Evolutionary conservation across 1,284 basidiomycete genomes (phyloP).

Genomic region (Cystobasidium sp.): DNA sequence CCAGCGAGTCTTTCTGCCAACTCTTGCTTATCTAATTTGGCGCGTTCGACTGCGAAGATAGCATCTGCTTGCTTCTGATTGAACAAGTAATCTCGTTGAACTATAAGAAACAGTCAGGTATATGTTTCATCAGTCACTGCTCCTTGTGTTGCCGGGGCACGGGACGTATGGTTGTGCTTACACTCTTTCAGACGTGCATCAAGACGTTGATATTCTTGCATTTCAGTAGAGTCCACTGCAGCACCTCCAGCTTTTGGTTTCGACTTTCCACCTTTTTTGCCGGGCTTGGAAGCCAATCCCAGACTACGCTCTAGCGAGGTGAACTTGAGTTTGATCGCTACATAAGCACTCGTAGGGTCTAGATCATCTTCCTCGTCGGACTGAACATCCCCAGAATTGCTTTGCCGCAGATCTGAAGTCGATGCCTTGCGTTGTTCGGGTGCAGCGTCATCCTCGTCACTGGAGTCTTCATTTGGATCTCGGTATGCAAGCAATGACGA

Average conservation of each 20-base stretch:
- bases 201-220: slow-evolving; percentile 64
- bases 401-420: no score
- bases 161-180: slow-evolving; percentile 47
- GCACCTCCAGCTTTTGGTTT: slow-evolving; percentile 48
- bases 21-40: slow-evolving; percentile 62
- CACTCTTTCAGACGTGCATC: slow-evolving; percentile 61
- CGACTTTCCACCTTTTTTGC: slow-evolving; percentile 52
- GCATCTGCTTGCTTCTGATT: slow-evolving; percentile 60
- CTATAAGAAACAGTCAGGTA: not conserved
- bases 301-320: slow-evolving; percentile 22
- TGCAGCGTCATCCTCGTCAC: slow-evolving; percentile 19
- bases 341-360: slow-evolving; percentile 60
- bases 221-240: slow-evolving; percentile 57
- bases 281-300: slow-evolving; percentile 54
- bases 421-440: not conserved
- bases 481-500: slow-evolving; percentile 25
- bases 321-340: slow-evolving; percentile 63
- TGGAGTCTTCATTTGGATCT: slow-evolving; percentile 49
- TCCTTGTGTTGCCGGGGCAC: not conserved
- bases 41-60: slow-evolving; percentile 64
- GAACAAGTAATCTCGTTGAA: slow-evolving; percentile 69
- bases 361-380: slow-evolving; percentile 65
- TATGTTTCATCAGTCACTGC: not conserved
- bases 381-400: no score
- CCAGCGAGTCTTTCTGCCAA: slow-evolving; percentile 65